Percentiles rank a stretch among this genome's conserved stretches.
Evolutionary conservation across 2,329 filamentous ascomycete genomes (phyloP).

Genomic region (Hypoxylon sp.): DNA sequence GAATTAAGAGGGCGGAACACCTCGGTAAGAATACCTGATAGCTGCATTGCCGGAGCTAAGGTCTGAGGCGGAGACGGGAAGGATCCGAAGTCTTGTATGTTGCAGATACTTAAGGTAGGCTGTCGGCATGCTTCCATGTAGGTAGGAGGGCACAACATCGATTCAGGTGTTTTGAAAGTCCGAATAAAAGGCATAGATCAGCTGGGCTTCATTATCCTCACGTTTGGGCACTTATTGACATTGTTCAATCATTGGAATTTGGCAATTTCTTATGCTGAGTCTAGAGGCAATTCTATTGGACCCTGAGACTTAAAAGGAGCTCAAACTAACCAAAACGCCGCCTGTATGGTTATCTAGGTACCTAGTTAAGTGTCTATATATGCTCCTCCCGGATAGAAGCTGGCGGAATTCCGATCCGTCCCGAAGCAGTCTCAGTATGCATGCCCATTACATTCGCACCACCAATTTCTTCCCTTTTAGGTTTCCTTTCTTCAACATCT

Average conservation of each 20-base stretch:
- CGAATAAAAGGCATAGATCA: too few species aligned
- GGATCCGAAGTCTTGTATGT: too few species aligned
- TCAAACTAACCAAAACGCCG: slow-evolving; percentile 10
- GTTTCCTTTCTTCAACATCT: slow-evolving; percentile 53
- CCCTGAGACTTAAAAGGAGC: neutral
- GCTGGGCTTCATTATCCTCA: neutral
- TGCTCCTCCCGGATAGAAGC: neutral
- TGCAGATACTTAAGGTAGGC: too few species aligned
- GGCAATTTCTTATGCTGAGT: too few species aligned
- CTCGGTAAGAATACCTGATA: too few species aligned
- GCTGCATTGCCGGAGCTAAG: too few species aligned
- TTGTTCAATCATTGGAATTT: neutral
- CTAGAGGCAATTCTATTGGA: neutral
- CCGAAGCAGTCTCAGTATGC: neutral
- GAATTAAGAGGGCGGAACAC: too few species aligned
- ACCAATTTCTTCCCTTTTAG: slow-evolving; percentile 54
- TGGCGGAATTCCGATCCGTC: neutral
- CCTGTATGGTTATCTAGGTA: slow-evolving; percentile 17
- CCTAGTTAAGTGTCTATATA: slow-evolving; percentile 9
- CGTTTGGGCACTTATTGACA: neutral
- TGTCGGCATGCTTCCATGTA: too few species aligned
- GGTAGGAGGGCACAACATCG: too few species aligned
- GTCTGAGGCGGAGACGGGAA: too few species aligned
- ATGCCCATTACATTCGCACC: slow-evolving; percentile 43
- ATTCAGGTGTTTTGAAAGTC: too few species aligned